These are phyloP conservation scores for Coelastrella sp. DNA, from an alignment of 139 green algal genomes.

Conservation along the genomic window DNA sequence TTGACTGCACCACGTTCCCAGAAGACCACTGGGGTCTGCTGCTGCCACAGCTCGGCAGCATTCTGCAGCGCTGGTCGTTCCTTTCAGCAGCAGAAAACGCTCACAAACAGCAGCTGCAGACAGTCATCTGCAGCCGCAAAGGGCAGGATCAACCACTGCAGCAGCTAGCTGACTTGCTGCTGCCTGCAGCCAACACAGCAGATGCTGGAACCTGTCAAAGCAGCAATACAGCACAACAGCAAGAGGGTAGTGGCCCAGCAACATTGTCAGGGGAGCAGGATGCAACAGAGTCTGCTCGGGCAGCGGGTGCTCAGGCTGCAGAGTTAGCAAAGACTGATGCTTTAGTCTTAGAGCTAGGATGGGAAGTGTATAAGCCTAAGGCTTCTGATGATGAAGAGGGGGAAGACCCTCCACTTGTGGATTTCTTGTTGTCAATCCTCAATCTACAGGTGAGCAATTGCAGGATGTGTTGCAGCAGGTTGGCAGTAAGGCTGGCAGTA, in stretches of 20 bases:
- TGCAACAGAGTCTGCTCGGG: neutral
- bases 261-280: neutral
- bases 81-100: constrained; percentile 21
- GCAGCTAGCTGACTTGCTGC: neutral
- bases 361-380: constrained; percentile 25
- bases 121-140: constrained; percentile 14
- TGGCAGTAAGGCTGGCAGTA: too few relatives aligned
- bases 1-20: constrained; percentile 46
- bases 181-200: neutral
- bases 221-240: neutral
- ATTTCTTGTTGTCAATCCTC: constrained; percentile 24
- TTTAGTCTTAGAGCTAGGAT: constrained; percentile 44
- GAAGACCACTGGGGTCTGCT: constrained; percentile 45
- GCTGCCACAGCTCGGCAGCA: constrained; percentile 29
- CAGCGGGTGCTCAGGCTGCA: constrained; percentile 3
- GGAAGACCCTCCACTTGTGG: constrained; percentile 19
- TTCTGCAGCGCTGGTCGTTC: constrained; percentile 37
- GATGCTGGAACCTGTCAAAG: neutral
- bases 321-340: neutral
- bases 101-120: neutral
- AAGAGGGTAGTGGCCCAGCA: neutral
- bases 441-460: constrained; percentile 38
- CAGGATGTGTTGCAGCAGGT: too few relatives aligned
- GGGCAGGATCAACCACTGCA: neutral
- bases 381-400: constrained; percentile 41